Conservation (phyloP, 345 rosid species). For the Boechera divaricarpa region DNA sequence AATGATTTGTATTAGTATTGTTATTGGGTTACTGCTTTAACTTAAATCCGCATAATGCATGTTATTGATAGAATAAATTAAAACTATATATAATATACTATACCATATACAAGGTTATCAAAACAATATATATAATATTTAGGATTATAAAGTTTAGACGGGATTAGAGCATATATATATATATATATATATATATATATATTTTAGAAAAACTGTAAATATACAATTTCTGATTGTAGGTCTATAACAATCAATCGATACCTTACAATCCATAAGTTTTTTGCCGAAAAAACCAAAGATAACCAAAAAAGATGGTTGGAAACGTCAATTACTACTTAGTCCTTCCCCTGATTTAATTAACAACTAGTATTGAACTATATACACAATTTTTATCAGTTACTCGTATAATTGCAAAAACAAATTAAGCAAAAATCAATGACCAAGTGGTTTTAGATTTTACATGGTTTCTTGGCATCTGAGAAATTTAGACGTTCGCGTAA, state of each 20-base stretch:
- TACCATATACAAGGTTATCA: background rate
- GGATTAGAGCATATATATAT: background rate
- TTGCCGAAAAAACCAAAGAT: constrained; percentile 22
- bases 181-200: no score
- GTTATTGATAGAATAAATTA: no score
- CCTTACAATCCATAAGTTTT: constrained; percentile 7
- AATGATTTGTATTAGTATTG: background rate
- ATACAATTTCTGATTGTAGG: constrained; percentile 2
- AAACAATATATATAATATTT: background rate
- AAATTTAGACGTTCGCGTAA: no score
- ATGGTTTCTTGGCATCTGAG: no score
- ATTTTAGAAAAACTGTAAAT: no score
- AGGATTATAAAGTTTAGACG: background rate
- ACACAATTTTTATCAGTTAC: background rate
- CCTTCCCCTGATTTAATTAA: constrained; percentile 3
- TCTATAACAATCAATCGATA: constrained; percentile 9
- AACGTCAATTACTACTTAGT: constrained; percentile 11
- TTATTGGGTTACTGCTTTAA: background rate
- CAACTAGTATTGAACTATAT: background rate
- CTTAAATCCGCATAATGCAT: background rate
- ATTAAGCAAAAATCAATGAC: no score
- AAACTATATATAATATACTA: background rate
- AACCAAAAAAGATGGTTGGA: constrained; percentile 23
- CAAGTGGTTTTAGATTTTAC: no score
- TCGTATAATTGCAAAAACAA: no score